These are phyloP conservation scores for Ramaria rubella DNA, from an alignment of 768 basidiomycete species.

Conservation along the genomic window DNA sequence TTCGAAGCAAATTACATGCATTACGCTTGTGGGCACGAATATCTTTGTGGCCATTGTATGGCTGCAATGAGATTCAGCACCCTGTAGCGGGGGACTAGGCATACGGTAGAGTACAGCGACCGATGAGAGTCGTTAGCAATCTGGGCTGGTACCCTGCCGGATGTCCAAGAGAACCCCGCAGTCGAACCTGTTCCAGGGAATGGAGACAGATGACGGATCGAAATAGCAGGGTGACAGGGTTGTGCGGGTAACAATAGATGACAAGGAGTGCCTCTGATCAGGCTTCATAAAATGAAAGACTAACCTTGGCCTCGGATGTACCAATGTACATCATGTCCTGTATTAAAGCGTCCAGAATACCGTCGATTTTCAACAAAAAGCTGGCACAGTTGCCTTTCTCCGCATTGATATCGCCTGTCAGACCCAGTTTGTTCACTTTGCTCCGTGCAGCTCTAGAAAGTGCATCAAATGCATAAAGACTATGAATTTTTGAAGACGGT, in stretches of 20 bases:
- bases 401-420: conserved; percentile 49
- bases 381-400: conserved; percentile 67
- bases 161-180: background rate
- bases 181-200: background rate
- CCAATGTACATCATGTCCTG: conserved; percentile 70
- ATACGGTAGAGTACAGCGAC: conserved; percentile 5
- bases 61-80: background rate
- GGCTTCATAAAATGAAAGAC: conserved; percentile 30
- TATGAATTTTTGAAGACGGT: conserved; percentile 65
- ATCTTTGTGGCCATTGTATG: background rate
- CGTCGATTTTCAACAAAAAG: conserved; percentile 86
- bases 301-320: conserved; percentile 77
- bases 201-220: background rate
- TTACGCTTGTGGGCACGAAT: background rate
- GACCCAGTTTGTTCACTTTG: conserved; percentile 56
- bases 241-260: background rate
- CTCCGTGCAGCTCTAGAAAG: conserved; percentile 77
- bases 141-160: background rate
- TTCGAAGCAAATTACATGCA: conserved; percentile 9
- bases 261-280: background rate
- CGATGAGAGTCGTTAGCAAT: conserved; percentile 7
- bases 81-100: conserved; percentile 1
- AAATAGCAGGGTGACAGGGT: background rate
- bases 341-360: conserved; percentile 82
- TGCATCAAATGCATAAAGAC: conserved; percentile 92